phyloP scores from a whole-genome alignment of 257 asterid genomes.

The Jacaranda mimosifolia region DNA sequence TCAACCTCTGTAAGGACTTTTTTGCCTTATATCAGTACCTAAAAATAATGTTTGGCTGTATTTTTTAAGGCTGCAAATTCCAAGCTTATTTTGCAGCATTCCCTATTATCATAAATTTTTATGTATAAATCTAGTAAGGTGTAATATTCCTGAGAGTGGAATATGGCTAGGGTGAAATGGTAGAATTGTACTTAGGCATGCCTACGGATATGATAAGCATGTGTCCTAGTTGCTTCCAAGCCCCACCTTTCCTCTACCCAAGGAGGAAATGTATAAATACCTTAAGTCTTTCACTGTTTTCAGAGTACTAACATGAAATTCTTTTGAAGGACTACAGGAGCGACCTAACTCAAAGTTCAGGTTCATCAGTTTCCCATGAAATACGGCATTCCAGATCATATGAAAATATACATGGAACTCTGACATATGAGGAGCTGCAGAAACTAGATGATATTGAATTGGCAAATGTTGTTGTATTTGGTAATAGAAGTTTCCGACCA shows the following conservation, averaged over 20 bases:
- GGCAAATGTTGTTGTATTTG: conserved; percentile 95
- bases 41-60: conserved; percentile 1
- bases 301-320: conserved; percentile 38
- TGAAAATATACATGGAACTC: conserved; percentile 48
- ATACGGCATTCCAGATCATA: conserved; percentile 35
- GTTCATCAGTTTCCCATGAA: conserved; percentile 54
- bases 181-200: conserved; percentile 24
- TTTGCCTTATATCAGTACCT: conserved; percentile 27
- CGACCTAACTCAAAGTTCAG: conserved; percentile 52
- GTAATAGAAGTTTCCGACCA: conserved; percentile 80
- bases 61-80: conserved; percentile 10
- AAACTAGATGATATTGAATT: conserved; percentile 78
- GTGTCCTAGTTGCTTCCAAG: conserved; percentile 27
- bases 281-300: conserved; percentile 24
- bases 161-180: conserved; percentile 8
- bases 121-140: conserved; percentile 24
- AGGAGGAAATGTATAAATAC: conserved; percentile 9
- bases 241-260: conserved; percentile 15
- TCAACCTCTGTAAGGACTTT: conserved; percentile 57
- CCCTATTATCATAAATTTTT: conserved; percentile 10
- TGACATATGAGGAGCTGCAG: conserved; percentile 78
- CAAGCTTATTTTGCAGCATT: conserved; percentile 17
- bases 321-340: conserved; percentile 58
- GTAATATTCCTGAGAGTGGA: background rate
- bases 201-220: conserved; percentile 24